These are phyloP conservation scores for Chytriomyces confervae DNA, from an alignment of 192 early-diverging fungal genomes.

Conservation along the genomic window DNA sequence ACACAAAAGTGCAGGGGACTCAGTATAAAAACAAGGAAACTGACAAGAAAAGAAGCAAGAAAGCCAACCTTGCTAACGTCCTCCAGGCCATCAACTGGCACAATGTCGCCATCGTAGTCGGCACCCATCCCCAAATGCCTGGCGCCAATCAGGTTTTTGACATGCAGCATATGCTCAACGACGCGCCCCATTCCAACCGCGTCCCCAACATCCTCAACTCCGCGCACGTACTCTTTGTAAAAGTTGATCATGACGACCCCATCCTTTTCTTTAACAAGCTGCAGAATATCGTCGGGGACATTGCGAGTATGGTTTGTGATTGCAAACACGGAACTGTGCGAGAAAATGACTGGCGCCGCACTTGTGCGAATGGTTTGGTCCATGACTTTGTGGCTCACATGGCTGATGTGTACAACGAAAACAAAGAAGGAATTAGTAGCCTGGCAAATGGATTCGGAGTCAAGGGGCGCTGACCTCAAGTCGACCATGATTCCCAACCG, in stretches of 20 bases:
- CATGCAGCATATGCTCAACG: constrained; percentile 64
- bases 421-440: neutral
- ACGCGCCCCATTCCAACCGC: constrained; percentile 36
- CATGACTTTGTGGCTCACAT: constrained; percentile 69
- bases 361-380: constrained; percentile 56
- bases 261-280: constrained; percentile 49
- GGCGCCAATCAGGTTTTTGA: constrained; percentile 54
- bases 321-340: constrained; percentile 61
- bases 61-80: constrained; percentile 56
- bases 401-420: constrained; percentile 35
- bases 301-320: constrained; percentile 58
- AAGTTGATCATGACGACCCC: constrained; percentile 72
- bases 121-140: constrained; percentile 63
- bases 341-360: constrained; percentile 64
- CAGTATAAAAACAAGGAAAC: neutral
- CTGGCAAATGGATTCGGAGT: neutral
- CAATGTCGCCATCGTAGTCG: constrained; percentile 65
- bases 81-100: constrained; percentile 57
- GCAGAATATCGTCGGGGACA: constrained; percentile 63
- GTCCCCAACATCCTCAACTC: constrained; percentile 41
- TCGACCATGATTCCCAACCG: constrained; percentile 73
- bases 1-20: neutral
- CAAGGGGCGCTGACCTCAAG: constrained; percentile 40
- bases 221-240: constrained; percentile 53
- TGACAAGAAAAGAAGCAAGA: neutral